Percentiles rank a stretch among this genome's conserved stretches.
These are phyloP conservation scores for Metschnikowia dekortorum DNA, from an alignment of 805 yeast genomes.

Conservation along the genomic window DNA sequence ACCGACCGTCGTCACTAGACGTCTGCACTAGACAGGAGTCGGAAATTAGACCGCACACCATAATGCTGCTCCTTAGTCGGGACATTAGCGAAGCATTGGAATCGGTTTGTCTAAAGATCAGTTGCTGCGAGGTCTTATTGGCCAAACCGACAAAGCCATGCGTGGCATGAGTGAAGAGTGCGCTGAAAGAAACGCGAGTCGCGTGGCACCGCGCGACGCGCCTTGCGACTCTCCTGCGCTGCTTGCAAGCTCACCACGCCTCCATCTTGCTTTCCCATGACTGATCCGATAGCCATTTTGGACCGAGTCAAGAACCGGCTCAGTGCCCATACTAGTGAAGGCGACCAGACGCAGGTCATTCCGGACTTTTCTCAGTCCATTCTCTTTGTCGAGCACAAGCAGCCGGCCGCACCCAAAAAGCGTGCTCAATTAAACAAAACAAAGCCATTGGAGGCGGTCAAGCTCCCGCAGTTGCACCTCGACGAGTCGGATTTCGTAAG, in stretches of 20 bases:
- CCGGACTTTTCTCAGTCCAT: conserved; percentile 15
- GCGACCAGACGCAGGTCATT: conserved; percentile 11
- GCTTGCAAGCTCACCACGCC: neutral
- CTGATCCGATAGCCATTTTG: conserved; percentile 13
- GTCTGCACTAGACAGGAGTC: no score
- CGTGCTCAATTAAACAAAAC: neutral
- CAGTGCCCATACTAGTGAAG: neutral
- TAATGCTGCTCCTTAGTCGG: no score
- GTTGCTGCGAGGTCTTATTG: no score
- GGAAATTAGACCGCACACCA: no score
- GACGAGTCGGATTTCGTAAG: conserved; percentile 14
- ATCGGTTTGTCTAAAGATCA: no score
- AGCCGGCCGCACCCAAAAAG: neutral
- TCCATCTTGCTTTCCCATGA: neutral
- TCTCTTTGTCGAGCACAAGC: conserved; percentile 6
- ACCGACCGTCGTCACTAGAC: no score
- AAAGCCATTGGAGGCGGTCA: neutral
- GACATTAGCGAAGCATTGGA: no score
- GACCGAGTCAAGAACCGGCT: conserved; percentile 26
- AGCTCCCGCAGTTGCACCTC: conserved; percentile 32
- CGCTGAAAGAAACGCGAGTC: neutral
- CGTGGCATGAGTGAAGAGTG: no score
- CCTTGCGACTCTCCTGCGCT: neutral
- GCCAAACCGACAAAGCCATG: no score
- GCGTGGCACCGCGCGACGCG: neutral